phyloP scores from a whole-genome alignment of 2,329 filamentous ascomycete species.

The Fusarium longipes region DNA sequence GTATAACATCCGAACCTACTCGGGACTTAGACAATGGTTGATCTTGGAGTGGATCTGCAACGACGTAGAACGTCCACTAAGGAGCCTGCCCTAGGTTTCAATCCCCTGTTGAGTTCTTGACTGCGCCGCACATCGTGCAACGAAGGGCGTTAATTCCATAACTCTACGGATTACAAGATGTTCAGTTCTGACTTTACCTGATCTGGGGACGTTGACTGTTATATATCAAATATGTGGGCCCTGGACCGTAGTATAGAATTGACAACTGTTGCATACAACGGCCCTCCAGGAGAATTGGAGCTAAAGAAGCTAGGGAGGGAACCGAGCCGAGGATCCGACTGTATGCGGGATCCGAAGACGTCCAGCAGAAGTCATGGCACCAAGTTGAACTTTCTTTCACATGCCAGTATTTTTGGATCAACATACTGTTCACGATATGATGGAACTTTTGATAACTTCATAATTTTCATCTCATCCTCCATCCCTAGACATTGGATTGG shows the following conservation, averaged over 20 bases:
- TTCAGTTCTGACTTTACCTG: neutral
- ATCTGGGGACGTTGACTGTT: neutral
- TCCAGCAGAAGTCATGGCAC: neutral
- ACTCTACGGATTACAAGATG: neutral
- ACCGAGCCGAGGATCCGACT: neutral
- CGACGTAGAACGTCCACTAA: neutral
- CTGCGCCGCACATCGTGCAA: neutral
- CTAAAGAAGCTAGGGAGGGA: neutral
- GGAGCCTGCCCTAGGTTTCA: neutral
- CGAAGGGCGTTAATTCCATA: neutral
- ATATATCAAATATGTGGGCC: neutral
- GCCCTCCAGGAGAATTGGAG: fast-evolving
- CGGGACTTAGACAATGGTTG: neutral
- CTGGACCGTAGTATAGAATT: neutral
- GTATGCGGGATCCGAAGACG: fast-evolving
- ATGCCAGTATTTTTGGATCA: neutral
- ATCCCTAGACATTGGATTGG: neutral
- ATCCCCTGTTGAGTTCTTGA: neutral
- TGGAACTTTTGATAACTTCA: neutral
- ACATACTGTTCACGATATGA: too few species aligned
- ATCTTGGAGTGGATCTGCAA: neutral
- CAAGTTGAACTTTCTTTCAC: neutral
- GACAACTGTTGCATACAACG: neutral
- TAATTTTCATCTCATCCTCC: too few species aligned
- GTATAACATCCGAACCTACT: conserved; percentile 11